These are phyloP conservation scores for Lagenaria siceraria DNA, from an alignment of 306 rosid genomes.

Conservation along the genomic window DNA sequence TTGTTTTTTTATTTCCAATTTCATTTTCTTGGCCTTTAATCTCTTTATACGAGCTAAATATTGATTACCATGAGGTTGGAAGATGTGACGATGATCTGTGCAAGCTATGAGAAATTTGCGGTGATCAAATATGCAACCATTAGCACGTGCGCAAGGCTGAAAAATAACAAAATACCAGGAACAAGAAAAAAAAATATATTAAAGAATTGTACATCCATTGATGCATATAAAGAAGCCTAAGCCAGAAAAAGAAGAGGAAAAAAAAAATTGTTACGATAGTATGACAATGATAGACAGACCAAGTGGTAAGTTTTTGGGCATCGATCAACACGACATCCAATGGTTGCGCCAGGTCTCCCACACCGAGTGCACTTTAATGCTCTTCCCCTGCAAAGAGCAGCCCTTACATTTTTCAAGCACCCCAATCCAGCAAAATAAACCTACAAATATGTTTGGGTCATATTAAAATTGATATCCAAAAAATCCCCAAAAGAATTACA, in stretches of 20 bases:
- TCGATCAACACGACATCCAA: constrained; percentile 97
- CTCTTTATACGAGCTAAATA: constrained; percentile 56
- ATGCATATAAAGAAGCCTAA: neutral
- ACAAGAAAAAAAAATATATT: neutral
- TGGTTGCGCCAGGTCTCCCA: constrained; percentile 93
- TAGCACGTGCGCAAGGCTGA: constrained; percentile 98
- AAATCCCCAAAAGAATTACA: neutral
- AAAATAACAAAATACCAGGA: constrained; percentile 14
- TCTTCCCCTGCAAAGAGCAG: constrained; percentile 92
- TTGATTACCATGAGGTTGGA: constrained; percentile 72
- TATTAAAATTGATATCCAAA: neutral
- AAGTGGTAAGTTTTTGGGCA: constrained; percentile 94
- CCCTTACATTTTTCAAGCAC: constrained; percentile 88
- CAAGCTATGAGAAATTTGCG: constrained; percentile 98
- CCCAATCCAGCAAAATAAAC: constrained; percentile 99
- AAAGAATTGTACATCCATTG: neutral
- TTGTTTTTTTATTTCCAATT: constrained; percentile 64
- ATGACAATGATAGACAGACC: constrained; percentile 37
- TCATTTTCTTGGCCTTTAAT: constrained; percentile 74
- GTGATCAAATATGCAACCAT: constrained; percentile 91
- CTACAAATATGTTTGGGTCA: constrained; percentile 34
- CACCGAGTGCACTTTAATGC: constrained; percentile 94
- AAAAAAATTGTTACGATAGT: neutral
- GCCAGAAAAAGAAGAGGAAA: neutral
- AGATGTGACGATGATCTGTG: constrained; percentile 83